A percentile compares a stretch with the other conserved stretches of the same genome.
Conservation (phyloP, 306 rosid species). For the Dryas octopetala region DNA sequence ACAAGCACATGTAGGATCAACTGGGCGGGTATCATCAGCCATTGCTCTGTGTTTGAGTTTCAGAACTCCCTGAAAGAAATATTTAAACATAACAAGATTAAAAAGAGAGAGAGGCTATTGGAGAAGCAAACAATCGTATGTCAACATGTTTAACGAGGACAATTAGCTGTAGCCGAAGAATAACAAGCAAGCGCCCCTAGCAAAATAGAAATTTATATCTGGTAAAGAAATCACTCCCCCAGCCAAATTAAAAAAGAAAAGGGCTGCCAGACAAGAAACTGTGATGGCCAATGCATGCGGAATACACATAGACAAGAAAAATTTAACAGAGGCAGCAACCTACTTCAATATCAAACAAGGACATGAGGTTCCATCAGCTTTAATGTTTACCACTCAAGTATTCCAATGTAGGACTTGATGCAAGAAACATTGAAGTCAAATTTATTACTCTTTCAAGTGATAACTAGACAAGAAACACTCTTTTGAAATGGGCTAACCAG, state of each 20-base stretch:
- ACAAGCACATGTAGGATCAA: constrained; percentile 83
- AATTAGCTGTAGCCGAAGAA: not conserved
- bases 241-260: not conserved
- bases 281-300: too few species aligned
- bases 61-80: constrained; percentile 69
- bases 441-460: too few species aligned
- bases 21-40: constrained; percentile 92
- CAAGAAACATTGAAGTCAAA: too few species aligned
- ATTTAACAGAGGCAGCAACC: too few species aligned
- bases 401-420: too few species aligned
- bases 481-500: too few species aligned
- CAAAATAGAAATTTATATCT: not conserved
- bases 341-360: too few species aligned
- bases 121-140: not conserved
- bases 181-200: not conserved
- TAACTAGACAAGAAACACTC: too few species aligned
- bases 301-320: too few species aligned
- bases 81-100: constrained; percentile 3
- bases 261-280: too few species aligned
- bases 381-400: too few species aligned
- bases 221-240: not conserved
- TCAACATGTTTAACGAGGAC: not conserved
- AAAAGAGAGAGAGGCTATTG: not conserved
- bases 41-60: constrained; percentile 77
- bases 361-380: too few species aligned